A percentile compares a stretch with the other conserved stretches of the same genome.
Conservation (phyloP, 148 eudicot genomes). For the Dianthus caryophyllus region DNA sequence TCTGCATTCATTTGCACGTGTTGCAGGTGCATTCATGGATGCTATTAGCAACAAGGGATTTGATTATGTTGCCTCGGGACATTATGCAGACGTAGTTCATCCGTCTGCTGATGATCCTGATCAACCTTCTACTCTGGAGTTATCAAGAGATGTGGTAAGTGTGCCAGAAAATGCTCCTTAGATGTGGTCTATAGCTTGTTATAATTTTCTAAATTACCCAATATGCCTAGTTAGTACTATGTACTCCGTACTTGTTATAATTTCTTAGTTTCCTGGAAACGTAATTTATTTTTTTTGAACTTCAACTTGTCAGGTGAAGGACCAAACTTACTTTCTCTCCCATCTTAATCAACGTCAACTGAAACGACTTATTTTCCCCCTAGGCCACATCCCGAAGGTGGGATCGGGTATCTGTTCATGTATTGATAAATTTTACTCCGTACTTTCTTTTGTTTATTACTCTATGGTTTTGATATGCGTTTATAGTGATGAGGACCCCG, state of each 20-base stretch:
- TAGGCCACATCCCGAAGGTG: conserved; percentile 85
- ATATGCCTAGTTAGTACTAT: too few species aligned
- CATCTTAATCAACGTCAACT: conserved; percentile 91
- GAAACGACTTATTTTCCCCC: conserved; percentile 74
- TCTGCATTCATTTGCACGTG: background rate
- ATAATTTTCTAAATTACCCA: background rate
- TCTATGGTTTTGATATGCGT: background rate
- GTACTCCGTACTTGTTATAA: background rate
- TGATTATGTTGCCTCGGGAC: conserved; percentile 94
- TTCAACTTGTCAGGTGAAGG: conserved; percentile 67
- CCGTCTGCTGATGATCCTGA: conserved; percentile 31
- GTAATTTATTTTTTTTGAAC: background rate
- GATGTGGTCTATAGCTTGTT: conserved; percentile 2
- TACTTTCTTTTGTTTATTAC: background rate
- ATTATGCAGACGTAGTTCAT: conserved; percentile 84
- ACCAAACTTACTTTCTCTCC: conserved; percentile 95
- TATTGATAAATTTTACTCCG: background rate
- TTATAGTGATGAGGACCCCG: background rate
- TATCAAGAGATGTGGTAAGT: conserved; percentile 78
- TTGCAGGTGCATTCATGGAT: conserved; percentile 89
- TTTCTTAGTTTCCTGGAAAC: too few species aligned
- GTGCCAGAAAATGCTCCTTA: conserved; percentile 13
- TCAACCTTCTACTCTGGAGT: conserved; percentile 56
- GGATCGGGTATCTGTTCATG: conserved; percentile 5
- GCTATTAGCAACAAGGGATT: conserved; percentile 67